Evolutionary conservation across 75 land plant genomes (phyloP).

Genomic region (Pinus albicaulis): DNA sequence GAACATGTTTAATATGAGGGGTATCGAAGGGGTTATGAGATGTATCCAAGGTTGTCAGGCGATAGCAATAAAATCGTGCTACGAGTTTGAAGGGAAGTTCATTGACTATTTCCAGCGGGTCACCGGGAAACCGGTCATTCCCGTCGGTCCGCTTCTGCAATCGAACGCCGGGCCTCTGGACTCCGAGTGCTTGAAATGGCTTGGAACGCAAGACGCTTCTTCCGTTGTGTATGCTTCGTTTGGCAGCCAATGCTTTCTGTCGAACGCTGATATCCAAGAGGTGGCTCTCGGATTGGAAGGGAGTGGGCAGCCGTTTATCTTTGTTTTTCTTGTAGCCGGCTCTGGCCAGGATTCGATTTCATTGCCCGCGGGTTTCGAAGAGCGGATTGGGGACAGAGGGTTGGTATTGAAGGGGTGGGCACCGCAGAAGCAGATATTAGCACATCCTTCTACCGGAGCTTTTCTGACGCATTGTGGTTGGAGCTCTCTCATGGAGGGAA

Average conservation of each 20-base stretch:
- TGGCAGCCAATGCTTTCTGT: slow-evolving; percentile 19
- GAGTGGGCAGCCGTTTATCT: slow-evolving; percentile 20
- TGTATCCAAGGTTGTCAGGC: background rate
- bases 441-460: slow-evolving; percentile 14
- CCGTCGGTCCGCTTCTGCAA: background rate
- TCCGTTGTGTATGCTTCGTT: slow-evolving; percentile 28
- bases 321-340: slow-evolving; percentile 11
- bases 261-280: slow-evolving; percentile 17
- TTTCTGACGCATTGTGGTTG: slow-evolving; percentile 16
- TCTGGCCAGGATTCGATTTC: too few species aligned
- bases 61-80: background rate
- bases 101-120: background rate
- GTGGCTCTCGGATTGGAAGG: slow-evolving; percentile 22
- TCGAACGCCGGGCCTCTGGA: background rate
- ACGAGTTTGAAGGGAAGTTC: background rate
- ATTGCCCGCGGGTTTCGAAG: background rate
- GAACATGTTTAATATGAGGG: background rate
- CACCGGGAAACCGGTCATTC: background rate
- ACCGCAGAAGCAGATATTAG: slow-evolving; percentile 19
- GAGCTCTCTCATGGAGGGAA: slow-evolving; percentile 11
- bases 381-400: slow-evolving; percentile 11
- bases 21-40: background rate
- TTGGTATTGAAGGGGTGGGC: slow-evolving; percentile 3
- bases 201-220: slow-evolving; percentile 11
- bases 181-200: slow-evolving; percentile 14